Conservation (phyloP, 2,329 filamentous ascomycete species). For the Alternaria gansuensis region DNA sequence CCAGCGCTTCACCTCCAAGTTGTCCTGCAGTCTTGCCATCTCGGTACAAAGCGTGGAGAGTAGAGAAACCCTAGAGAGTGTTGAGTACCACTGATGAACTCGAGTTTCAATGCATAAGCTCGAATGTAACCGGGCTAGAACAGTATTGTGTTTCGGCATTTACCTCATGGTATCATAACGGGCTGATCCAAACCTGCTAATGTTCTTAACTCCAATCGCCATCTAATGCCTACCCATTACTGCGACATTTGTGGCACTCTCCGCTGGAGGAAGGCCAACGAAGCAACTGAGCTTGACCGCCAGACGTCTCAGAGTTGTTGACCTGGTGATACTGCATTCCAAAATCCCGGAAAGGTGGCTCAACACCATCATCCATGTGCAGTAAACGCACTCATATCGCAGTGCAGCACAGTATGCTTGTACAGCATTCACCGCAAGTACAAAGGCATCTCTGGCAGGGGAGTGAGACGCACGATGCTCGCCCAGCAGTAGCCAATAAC, state of each 20-base stretch:
- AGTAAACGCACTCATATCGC: not conserved
- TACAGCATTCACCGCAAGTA: constrained; percentile 8
- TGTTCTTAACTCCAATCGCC: not conserved
- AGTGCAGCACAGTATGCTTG: constrained; percentile 6
- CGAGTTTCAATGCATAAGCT: not conserved
- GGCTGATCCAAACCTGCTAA: not conserved
- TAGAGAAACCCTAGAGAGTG: not conserved
- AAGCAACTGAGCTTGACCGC: constrained; percentile 6
- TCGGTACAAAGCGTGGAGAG: not conserved
- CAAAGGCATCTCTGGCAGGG: not conserved
- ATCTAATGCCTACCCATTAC: not conserved
- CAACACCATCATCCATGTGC: not conserved
- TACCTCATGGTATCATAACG: not conserved
- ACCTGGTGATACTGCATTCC: constrained; percentile 1
- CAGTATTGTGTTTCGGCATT: not conserved
- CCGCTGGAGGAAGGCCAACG: not conserved
- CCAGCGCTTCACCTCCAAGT: constrained; percentile 1
- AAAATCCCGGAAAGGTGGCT: not conserved
- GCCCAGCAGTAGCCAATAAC: not conserved
- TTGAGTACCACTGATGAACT: not conserved
- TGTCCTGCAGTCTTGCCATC: constrained; percentile 1
- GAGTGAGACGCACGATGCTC: not conserved
- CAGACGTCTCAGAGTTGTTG: not conserved
- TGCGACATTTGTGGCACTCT: not conserved
- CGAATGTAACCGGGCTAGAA: not conserved